Evolutionary conservation across 2,329 filamentous ascomycete genomes (phyloP).

Genomic region (Microcera coccophila): DNA sequence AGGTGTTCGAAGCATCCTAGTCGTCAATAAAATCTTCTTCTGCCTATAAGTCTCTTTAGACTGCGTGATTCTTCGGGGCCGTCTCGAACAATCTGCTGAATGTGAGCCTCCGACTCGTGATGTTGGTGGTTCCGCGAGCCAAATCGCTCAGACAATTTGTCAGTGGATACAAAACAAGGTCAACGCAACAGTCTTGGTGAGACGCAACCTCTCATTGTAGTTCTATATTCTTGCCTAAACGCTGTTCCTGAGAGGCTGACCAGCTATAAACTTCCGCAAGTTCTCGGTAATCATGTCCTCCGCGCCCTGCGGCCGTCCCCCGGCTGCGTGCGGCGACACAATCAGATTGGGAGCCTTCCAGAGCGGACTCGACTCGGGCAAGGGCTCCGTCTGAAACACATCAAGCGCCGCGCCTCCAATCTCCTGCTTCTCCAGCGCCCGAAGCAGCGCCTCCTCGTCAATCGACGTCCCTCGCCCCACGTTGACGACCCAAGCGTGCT

Average conservation of each 20-base stretch:
- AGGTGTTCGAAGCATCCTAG: no score
- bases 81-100: no score
- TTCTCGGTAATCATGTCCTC: conserved; percentile 60
- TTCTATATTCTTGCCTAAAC: conserved; percentile 12
- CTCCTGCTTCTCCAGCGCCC: conserved; percentile 40
- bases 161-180: no score
- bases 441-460: conserved; percentile 47
- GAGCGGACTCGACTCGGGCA: conserved; percentile 41
- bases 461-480: conserved; percentile 48
- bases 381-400: conserved; percentile 45
- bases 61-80: no score
- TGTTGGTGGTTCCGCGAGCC: no score
- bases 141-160: no score
- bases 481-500: conserved; percentile 55
- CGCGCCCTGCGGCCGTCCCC: conserved; percentile 56
- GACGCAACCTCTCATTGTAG: neutral
- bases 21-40: no score
- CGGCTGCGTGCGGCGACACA: conserved; percentile 56
- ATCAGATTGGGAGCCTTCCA: conserved; percentile 52
- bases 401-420: conserved; percentile 49
- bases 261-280: conserved; percentile 55
- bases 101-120: no score
- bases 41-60: no score
- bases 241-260: conserved; percentile 56
- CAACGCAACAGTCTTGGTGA: no score